Evolutionary conservation across 2,329 filamentous ascomycete species (phyloP).

Genomic region (Aspergillus aculeatinus): DNA sequence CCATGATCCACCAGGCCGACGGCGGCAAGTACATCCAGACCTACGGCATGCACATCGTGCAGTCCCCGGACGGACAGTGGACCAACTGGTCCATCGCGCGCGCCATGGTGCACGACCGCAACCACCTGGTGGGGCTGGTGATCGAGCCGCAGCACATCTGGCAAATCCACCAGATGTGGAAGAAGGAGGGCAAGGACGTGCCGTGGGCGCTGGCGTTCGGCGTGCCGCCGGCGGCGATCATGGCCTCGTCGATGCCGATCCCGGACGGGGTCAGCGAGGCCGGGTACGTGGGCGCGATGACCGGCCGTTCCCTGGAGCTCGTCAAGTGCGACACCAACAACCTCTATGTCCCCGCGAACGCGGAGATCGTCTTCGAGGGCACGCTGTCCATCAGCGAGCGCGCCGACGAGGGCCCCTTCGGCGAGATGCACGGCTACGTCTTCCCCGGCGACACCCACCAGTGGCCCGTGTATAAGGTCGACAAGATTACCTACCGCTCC

Average conservation of each 20-base stretch:
- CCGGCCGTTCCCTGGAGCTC: neutral
- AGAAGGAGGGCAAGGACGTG: constrained; percentile 45
- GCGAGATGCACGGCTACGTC: constrained; percentile 23
- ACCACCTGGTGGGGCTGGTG: constrained; percentile 44
- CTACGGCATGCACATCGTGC: constrained; percentile 50
- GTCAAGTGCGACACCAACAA: constrained; percentile 25
- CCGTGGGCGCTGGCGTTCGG: constrained; percentile 52
- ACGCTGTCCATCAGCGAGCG: constrained; percentile 17
- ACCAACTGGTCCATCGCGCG: constrained; percentile 42
- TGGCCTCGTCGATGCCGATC: constrained; percentile 51
- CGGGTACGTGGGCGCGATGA: constrained; percentile 45
- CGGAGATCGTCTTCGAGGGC: constrained; percentile 24
- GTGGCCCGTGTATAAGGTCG: constrained; percentile 20
- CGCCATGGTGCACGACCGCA: constrained; percentile 50
- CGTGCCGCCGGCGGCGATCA: constrained; percentile 51
- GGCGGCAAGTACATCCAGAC: constrained; percentile 54
- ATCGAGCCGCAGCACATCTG: constrained; percentile 49
- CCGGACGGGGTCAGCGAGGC: constrained; percentile 51
- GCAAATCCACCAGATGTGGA: constrained; percentile 50
- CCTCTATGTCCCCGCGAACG: constrained; percentile 20
- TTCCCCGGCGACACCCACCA: constrained; percentile 13
- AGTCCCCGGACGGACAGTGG: constrained; percentile 48
- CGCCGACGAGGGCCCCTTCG: constrained; percentile 22
- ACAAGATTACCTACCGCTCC: constrained; percentile 20
- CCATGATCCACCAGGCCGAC: constrained; percentile 46